Percentiles rank a stretch among this genome's conserved stretches.
These are phyloP conservation scores for Yarrowia yakushimensis DNA, from an alignment of 805 yeast species.

Conservation along the genomic window DNA sequence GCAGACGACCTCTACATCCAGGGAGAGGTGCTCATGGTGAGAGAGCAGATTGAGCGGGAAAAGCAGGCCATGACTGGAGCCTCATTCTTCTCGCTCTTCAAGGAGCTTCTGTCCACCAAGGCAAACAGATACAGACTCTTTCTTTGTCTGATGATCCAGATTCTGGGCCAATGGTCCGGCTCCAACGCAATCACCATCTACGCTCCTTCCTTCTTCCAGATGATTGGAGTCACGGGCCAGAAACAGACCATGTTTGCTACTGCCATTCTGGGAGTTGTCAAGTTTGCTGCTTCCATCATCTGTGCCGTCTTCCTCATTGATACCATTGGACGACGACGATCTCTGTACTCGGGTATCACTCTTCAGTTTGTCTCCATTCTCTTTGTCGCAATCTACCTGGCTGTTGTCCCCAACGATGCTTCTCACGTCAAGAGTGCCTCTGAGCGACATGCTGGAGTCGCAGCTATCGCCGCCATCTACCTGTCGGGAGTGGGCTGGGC, in stretches of 20 bases:
- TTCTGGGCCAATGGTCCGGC: conserved; percentile 51
- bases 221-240: conserved; percentile 46
- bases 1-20: conserved; percentile 49
- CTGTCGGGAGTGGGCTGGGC: conserved; percentile 57
- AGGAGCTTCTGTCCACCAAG: conserved; percentile 41
- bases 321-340: conserved; percentile 49
- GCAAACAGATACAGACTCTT: conserved; percentile 42
- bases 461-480: conserved; percentile 51
- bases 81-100: conserved; percentile 40
- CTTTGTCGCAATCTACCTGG: conserved; percentile 47
- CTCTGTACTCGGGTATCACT: conserved; percentile 49
- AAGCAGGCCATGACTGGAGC: conserved; percentile 34
- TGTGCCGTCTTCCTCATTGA: conserved; percentile 55
- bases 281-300: conserved; percentile 48
- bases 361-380: conserved; percentile 45
- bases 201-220: conserved; percentile 50
- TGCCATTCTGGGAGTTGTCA: conserved; percentile 53
- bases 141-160: conserved; percentile 43
- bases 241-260: conserved; percentile 46
- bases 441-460: conserved; percentile 43
- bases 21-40: conserved; percentile 51
- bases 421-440: conserved; percentile 38
- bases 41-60: conserved; percentile 46
- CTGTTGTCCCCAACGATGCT: conserved; percentile 39
- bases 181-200: conserved; percentile 55